These are phyloP conservation scores for Acanthamoeba divionensis DNA, from an alignment of 208 protist genomes.

Conservation along the genomic window DNA sequence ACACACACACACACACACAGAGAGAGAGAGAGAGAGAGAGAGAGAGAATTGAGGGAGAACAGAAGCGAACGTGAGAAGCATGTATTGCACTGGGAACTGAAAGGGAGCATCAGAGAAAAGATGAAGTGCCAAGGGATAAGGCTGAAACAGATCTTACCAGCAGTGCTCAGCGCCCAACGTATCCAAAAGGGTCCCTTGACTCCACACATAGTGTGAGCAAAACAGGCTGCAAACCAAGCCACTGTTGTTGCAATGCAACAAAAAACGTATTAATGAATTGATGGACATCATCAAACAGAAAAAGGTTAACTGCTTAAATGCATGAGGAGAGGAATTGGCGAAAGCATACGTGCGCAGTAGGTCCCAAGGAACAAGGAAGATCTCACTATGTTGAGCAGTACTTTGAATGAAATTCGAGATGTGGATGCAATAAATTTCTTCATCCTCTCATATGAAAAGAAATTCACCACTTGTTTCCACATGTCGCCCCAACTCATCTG, in stretches of 20 bases:
- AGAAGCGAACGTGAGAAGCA: too few species aligned
- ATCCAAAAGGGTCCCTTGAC: constrained; percentile 19
- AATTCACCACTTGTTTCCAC: not conserved
- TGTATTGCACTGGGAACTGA: too few species aligned
- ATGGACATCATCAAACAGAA: not conserved
- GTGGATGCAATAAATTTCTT: not conserved
- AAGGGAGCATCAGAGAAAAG: too few species aligned
- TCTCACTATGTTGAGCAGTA: constrained; percentile 9
- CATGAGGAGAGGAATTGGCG: not conserved
- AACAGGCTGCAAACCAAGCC: constrained; percentile 23
- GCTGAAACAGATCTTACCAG: too few species aligned
- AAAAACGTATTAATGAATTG: not conserved
- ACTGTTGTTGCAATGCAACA: not conserved
- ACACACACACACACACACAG: too few species aligned
- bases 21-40: too few species aligned
- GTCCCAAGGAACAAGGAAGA: constrained; percentile 12
- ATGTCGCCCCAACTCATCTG: not conserved
- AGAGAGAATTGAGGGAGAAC: too few species aligned
- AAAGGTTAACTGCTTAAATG: not conserved
- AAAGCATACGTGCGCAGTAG: not conserved
- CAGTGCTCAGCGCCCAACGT: too few species aligned
- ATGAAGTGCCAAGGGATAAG: too few species aligned
- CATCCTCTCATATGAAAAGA: not conserved
- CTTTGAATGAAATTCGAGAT: not conserved
- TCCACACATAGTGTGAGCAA: not conserved